Conservation (phyloP, 345 rosid species). For the Eucalyptus lansdowneana region DNA sequence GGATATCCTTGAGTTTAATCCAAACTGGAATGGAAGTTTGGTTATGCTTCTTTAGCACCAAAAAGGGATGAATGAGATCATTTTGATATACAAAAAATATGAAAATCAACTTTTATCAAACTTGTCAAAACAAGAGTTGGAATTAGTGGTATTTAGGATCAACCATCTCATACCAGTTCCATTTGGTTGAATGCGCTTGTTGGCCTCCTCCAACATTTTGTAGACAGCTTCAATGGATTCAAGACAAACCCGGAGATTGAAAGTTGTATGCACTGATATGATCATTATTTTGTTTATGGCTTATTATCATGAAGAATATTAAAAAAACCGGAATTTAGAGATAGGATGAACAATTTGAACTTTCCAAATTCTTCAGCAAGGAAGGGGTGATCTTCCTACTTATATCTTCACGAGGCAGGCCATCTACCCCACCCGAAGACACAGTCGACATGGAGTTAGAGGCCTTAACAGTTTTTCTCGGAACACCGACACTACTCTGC, state of each 20-base stretch:
- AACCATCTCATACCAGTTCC: constrained; percentile 64
- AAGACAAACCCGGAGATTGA: constrained; percentile 53
- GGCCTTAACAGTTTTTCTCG: constrained; percentile 62
- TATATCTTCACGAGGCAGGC: constrained; percentile 95
- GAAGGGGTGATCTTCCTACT: constrained; percentile 80
- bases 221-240: constrained; percentile 94
- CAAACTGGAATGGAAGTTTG: too few species aligned
- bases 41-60: too few species aligned
- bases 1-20: too few species aligned
- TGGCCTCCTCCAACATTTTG: constrained; percentile 91
- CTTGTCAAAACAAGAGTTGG: neutral
- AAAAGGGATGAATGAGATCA: too few species aligned
- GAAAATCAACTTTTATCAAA: neutral
- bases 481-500: constrained; percentile 64
- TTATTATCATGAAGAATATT: neutral
- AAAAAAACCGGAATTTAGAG: neutral
- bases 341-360: constrained; percentile 12
- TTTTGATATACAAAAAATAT: neutral
- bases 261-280: neutral
- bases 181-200: constrained; percentile 89
- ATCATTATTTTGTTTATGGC: neutral
- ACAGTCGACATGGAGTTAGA: constrained; percentile 29
- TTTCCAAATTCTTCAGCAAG: constrained; percentile 84
- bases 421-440: constrained; percentile 67
- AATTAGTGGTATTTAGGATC: neutral